These are phyloP conservation scores for Coemansia sp. DNA, from an alignment of 192 early-diverging fungal species.

Conservation along the genomic window DNA sequence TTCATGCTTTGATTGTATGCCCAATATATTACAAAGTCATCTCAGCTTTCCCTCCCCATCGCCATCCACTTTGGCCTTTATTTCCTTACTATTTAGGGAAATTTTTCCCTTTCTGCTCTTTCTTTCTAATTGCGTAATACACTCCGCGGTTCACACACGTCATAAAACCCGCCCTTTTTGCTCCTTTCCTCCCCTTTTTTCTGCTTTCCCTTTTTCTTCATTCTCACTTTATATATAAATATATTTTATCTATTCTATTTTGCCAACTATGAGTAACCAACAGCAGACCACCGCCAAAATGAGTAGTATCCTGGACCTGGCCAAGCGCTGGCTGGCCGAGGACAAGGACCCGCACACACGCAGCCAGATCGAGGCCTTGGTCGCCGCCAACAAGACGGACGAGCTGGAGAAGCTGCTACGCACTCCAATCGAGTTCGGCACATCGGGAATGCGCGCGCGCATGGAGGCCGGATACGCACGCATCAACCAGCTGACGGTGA, in stretches of 20 bases:
- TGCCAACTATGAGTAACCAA: no score
- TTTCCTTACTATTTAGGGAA: no score
- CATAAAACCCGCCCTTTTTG: no score
- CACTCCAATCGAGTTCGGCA: slow-evolving; percentile 77
- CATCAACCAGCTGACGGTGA: slow-evolving; percentile 92
- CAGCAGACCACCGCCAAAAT: neutral
- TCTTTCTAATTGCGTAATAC: neutral
- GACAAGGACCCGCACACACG: slow-evolving; percentile 52
- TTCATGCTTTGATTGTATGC: no score
- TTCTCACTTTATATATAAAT: slow-evolving; percentile 4
- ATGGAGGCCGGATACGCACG: slow-evolving; percentile 93
- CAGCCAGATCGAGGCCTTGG: slow-evolving; percentile 39
- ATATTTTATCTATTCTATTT: neutral
- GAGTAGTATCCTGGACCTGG: slow-evolving; percentile 18
- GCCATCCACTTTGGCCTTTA: no score
- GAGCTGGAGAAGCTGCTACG: slow-evolving; percentile 42
- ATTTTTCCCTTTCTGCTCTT: neutral
- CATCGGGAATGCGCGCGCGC: slow-evolving; percentile 83
- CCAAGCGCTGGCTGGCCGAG: slow-evolving; percentile 49
- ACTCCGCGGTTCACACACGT: neutral
- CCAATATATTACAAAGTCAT: neutral
- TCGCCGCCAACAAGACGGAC: slow-evolving; percentile 19
- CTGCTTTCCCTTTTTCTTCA: neutral
- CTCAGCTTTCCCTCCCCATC: neutral
- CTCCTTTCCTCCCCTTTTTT: neutral